These are phyloP conservation scores for Schizophyllum commune DNA, from an alignment of 1,284 basidiomycete genomes.

Conservation along the genomic window DNA sequence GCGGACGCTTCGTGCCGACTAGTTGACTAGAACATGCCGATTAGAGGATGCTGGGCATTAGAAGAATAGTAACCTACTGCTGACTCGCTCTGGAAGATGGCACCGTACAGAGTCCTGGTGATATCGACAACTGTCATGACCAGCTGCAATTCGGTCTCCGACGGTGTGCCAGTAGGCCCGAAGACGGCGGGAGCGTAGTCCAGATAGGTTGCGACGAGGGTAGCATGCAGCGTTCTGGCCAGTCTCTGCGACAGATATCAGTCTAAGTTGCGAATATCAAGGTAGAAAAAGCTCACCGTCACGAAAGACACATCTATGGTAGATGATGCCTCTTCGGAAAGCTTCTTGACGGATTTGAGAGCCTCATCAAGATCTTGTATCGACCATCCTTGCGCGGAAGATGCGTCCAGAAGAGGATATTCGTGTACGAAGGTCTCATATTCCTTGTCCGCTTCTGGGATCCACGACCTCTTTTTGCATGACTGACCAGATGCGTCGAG, in stretches of 20 bases:
- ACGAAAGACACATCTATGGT: too few relatives aligned
- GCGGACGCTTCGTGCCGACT: conserved; percentile 16
- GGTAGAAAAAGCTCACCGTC: too few relatives aligned
- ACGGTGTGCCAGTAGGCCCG: conserved; percentile 45
- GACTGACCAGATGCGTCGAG: not conserved
- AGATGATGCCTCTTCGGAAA: too few relatives aligned
- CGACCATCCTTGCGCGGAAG: conserved; percentile 21
- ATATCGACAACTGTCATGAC: conserved; percentile 58
- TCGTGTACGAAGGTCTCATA: conserved; percentile 23
- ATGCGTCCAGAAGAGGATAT: conserved; percentile 14
- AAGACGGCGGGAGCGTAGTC: conserved; percentile 82
- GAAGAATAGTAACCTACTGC: not conserved
- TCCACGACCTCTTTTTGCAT: conserved; percentile 16
- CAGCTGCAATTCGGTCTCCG: conserved; percentile 57
- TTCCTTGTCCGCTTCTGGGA: conserved; percentile 23
- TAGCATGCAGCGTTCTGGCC: conserved; percentile 53
- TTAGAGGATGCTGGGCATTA: not conserved
- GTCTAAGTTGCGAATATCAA: conserved; percentile 22
- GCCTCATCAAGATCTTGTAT: conserved; percentile 31
- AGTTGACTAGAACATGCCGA: conserved; percentile 5
- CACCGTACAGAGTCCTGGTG: conserved; percentile 58
- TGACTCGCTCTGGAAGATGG: conserved; percentile 34
- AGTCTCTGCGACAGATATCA: conserved; percentile 13
- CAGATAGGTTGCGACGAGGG: conserved; percentile 74
- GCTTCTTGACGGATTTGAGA: conserved; percentile 7